Percentiles rank a stretch among this genome's conserved stretches.
Conservation (phyloP, 2,329 filamentous ascomycete species). For the Neopestalotiopsis sp. region DNA sequence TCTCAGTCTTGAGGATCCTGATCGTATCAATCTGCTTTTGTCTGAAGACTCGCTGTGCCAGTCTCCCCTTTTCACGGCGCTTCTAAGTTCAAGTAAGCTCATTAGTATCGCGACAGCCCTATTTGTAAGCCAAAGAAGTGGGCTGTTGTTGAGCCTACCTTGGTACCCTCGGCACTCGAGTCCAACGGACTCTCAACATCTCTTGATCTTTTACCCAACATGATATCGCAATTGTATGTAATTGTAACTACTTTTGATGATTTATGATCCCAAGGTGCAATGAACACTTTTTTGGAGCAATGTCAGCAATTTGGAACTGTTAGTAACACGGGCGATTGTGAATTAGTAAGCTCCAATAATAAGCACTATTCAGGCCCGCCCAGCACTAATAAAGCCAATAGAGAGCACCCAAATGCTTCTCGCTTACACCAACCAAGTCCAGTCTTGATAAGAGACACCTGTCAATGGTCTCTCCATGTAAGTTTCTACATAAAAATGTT, state of each 20-base stretch:
- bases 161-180: background rate
- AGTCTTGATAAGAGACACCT: too few relatives aligned
- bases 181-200: background rate
- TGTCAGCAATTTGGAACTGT: too few relatives aligned
- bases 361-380: too few relatives aligned
- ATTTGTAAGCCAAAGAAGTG: slow-evolving; percentile 3
- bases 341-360: too few relatives aligned
- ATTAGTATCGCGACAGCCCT: background rate
- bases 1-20: slow-evolving; percentile 6
- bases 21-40: slow-evolving; percentile 17
- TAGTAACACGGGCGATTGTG: too few relatives aligned
- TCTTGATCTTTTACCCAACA: background rate
- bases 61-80: slow-evolving; percentile 11
- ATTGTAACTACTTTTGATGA: background rate
- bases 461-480: too few relatives aligned
- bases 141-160: background rate
- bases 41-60: slow-evolving; percentile 16
- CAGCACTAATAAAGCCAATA: too few relatives aligned
- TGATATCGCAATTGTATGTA: background rate
- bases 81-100: background rate
- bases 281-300: too few relatives aligned
- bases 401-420: too few relatives aligned
- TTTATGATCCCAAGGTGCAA: background rate
- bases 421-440: too few relatives aligned
- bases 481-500: too few relatives aligned